A percentile compares a stretch with the other conserved stretches of the same genome.
Evolutionary conservation across 768 basidiomycete species (phyloP).

Genomic region (Xanthoconium purpureum): DNA sequence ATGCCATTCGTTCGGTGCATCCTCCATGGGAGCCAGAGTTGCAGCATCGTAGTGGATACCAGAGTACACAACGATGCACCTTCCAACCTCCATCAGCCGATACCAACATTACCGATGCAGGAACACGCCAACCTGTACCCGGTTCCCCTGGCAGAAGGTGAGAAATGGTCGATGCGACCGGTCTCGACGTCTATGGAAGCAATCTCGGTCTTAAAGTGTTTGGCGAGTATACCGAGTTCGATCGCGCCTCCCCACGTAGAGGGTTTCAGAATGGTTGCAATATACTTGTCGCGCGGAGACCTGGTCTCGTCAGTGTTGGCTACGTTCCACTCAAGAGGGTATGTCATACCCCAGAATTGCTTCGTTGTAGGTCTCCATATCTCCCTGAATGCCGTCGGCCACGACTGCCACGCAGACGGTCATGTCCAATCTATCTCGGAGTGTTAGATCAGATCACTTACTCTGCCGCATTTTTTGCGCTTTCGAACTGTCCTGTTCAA

Average conservation of each 20-base stretch:
- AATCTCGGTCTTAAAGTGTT: slow-evolving; percentile 82
- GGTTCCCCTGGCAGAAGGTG: slow-evolving; percentile 35
- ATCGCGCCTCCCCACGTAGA: slow-evolving; percentile 95
- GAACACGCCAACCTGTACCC: slow-evolving; percentile 28
- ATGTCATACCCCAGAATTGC: slow-evolving; percentile 77
- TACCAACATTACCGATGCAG: background rate
- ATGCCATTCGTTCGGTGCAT: slow-evolving; percentile 85
- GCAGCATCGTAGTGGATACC: slow-evolving; percentile 97
- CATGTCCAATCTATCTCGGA: background rate
- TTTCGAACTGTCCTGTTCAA: slow-evolving; percentile 77
- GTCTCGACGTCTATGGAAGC: slow-evolving; percentile 90
- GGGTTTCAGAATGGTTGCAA: slow-evolving; percentile 74
- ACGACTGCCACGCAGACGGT: slow-evolving; percentile 54
- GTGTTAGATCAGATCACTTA: slow-evolving; percentile 33
- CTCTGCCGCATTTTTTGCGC: slow-evolving; percentile 71
- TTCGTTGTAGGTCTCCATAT: slow-evolving; percentile 74
- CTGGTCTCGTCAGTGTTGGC: slow-evolving; percentile 28
- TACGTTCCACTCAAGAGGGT: background rate
- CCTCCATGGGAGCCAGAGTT: slow-evolving; percentile 71
- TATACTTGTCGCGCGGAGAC: slow-evolving; percentile 66
- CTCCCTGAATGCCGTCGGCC: slow-evolving; percentile 71
- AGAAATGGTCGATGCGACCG: slow-evolving; percentile 82
- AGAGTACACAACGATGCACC: slow-evolving; percentile 84
- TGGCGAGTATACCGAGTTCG: slow-evolving; percentile 81
- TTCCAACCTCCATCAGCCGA: slow-evolving; percentile 21